Conservation (phyloP, 768 basidiomycete species). For the Serpula lacrymans region DNA sequence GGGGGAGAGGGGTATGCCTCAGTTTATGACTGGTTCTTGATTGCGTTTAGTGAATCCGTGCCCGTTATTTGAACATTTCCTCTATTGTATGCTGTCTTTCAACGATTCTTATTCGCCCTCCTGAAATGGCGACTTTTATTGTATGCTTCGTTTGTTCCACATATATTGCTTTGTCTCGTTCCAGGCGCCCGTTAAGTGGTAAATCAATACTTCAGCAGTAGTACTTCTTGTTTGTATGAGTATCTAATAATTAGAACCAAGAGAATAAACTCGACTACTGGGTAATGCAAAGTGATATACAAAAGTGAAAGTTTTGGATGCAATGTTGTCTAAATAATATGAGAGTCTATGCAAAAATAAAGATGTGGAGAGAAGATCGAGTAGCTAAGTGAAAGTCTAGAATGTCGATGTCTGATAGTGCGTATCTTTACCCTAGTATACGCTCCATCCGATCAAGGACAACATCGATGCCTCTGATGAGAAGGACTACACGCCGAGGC, state of each 20-base stretch:
- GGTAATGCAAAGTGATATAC: no score
- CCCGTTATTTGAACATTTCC: neutral
- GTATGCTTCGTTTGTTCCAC: constrained; percentile 9
- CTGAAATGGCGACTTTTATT: constrained; percentile 12
- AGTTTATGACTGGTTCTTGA: constrained; percentile 17
- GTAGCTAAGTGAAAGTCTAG: no score
- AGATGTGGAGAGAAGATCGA: no score
- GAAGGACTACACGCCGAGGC: constrained; percentile 53
- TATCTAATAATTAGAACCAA: no score
- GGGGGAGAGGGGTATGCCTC: constrained; percentile 18
- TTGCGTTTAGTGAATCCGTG: neutral
- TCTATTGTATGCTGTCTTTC: constrained; percentile 3
- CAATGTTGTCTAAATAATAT: neutral
- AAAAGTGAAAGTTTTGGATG: no score
- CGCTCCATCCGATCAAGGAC: constrained; percentile 68
- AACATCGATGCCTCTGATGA: constrained; percentile 60
- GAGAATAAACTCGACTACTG: no score
- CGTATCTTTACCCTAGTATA: constrained; percentile 27
- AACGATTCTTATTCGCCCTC: constrained; percentile 32
- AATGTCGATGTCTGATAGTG: neutral
- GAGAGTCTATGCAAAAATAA: no score
- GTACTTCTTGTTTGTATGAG: no score
- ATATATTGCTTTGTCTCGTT: constrained; percentile 5
- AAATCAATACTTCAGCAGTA: no score
- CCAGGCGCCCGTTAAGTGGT: no score